Conservation (phyloP, 2,329 filamentous ascomycete genomes). For the Colletotrichum melonis region DNA sequence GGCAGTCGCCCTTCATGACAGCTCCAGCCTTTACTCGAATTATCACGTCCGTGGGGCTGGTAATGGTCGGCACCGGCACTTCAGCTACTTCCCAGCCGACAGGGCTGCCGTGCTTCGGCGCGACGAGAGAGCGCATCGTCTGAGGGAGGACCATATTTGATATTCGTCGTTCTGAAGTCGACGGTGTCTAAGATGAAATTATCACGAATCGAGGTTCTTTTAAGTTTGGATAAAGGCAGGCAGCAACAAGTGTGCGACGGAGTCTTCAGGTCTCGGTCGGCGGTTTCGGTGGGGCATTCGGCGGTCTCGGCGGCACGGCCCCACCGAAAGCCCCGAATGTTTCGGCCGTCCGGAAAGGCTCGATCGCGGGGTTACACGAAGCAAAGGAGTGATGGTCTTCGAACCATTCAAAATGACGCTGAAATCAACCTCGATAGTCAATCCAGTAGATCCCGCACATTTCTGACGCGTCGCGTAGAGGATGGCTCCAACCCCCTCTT, state of each 20-base stretch:
- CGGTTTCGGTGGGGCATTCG: slow-evolving; percentile 19
- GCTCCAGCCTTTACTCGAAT: slow-evolving; percentile 51
- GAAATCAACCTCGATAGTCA: neutral
- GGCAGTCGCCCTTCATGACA: slow-evolving; percentile 50
- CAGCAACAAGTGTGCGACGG: neutral
- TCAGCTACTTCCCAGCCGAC: slow-evolving; percentile 52
- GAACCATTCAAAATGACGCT: neutral
- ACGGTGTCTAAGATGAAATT: too few species aligned
- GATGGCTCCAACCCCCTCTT: slow-evolving; percentile 12
- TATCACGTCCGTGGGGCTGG: slow-evolving; percentile 55
- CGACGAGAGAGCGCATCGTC: slow-evolving; percentile 57
- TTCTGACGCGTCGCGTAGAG: neutral
- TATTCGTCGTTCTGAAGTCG: too few species aligned
- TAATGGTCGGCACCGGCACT: slow-evolving; percentile 57
- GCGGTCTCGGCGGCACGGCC: slow-evolving; percentile 10
- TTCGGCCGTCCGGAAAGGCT: neutral
- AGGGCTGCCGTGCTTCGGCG: slow-evolving; percentile 52
- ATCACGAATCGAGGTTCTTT: neutral
- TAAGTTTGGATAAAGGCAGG: too few species aligned
- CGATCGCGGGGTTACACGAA: neutral
- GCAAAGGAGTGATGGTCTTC: neutral
- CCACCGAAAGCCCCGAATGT: slow-evolving; percentile 28
- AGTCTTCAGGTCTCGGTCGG: slow-evolving; percentile 3
- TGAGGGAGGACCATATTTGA: slow-evolving; percentile 45
- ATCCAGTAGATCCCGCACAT: neutral